Percentiles rank a stretch among this genome's conserved stretches.
Evolutionary conservation across 2,329 filamentous ascomycete genomes (phyloP).

Genomic region (Chaetothyriales sp.): DNA sequence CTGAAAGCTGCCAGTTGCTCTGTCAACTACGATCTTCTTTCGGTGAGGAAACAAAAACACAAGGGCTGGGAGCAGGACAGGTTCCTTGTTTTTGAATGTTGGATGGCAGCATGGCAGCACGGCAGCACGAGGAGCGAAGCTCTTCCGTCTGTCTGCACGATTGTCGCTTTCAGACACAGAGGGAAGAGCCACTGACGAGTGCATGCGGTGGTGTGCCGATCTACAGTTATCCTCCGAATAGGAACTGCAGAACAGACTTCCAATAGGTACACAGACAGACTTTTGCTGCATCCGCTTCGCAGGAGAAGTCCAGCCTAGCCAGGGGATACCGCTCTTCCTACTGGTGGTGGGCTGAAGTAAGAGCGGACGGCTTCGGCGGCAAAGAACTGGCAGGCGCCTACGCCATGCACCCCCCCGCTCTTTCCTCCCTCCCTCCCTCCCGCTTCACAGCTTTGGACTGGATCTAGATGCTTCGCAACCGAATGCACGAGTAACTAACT

Average conservation of each 20-base stretch:
- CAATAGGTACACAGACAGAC: background rate
- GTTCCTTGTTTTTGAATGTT: background rate
- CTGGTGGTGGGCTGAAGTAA: background rate
- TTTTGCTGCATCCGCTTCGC: background rate
- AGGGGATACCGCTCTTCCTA: background rate
- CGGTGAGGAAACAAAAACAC: background rate
- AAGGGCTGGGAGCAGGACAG: background rate
- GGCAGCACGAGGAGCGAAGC: background rate
- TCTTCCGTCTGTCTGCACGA: background rate
- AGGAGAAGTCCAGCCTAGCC: background rate
- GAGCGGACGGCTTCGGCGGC: conserved; percentile 4
- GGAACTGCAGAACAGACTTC: conserved; percentile 1
- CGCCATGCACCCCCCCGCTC: conserved; percentile 4
- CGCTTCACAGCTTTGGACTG: background rate
- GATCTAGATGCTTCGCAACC: background rate
- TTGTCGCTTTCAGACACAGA: background rate
- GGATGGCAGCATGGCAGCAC: background rate
- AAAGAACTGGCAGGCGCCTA: conserved; percentile 10
- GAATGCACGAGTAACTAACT: background rate
- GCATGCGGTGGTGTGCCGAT: background rate
- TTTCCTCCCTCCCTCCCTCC: background rate
- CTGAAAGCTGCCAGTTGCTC: background rate
- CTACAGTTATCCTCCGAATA: conserved; percentile 2
- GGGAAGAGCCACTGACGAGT: background rate
- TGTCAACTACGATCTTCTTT: background rate